Evolutionary conservation across 371 early-diverging fungal species (phyloP).

Genomic region (Mortierella sp.): DNA sequence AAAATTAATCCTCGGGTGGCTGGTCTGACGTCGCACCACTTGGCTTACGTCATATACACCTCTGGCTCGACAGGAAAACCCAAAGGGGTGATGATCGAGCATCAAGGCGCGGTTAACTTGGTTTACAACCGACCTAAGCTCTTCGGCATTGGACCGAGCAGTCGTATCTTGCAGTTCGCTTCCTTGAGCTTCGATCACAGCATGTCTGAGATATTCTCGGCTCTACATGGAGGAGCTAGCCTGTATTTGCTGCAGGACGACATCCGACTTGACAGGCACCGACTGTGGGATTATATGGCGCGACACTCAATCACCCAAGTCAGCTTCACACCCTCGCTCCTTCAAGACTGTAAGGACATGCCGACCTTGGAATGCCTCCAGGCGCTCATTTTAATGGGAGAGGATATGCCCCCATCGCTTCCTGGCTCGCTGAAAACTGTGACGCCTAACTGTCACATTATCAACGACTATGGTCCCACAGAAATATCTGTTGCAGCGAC

Average conservation of each 20-base stretch:
- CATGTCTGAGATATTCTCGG: conserved; percentile 1
- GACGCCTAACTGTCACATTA: background rate
- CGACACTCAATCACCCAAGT: background rate
- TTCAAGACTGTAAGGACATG: conserved; percentile 9
- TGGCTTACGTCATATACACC: too few relatives aligned
- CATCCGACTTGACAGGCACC: conserved; percentile 1
- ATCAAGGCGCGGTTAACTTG: too few relatives aligned
- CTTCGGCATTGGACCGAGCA: too few relatives aligned
- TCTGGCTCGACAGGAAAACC: too few relatives aligned
- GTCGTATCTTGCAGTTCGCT: background rate
- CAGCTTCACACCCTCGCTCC: conserved; percentile 8
- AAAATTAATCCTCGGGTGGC: too few relatives aligned
- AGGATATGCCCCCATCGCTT: background rate
- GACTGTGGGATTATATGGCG: background rate
- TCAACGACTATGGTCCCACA: conserved; percentile 48
- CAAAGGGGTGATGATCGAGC: too few relatives aligned
- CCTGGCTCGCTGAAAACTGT: background rate
- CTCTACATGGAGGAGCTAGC: conserved; percentile 10
- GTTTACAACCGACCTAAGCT: too few relatives aligned
- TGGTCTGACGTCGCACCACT: too few relatives aligned
- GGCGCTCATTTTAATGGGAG: background rate
- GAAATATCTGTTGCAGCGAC: conserved; percentile 15
- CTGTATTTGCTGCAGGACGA: conserved; percentile 2
- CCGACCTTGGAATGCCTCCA: background rate
- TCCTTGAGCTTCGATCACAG: conserved; percentile 17